phyloP scores from a whole-genome alignment of 2,329 filamentous ascomycete species.

The Talaromyces piceae region DNA sequence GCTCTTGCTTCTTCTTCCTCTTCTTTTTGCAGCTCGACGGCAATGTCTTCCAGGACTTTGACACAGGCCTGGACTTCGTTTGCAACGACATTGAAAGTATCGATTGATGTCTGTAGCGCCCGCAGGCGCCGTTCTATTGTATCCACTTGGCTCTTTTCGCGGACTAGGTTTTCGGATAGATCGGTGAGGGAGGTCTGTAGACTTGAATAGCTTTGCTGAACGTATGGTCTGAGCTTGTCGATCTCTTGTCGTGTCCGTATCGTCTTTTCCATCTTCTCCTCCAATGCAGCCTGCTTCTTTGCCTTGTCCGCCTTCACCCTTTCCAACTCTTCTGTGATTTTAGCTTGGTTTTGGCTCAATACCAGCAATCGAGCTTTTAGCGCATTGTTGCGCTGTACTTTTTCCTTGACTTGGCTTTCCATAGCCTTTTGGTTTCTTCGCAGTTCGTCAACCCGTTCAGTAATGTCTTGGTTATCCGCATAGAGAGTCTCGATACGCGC shows the following conservation, averaged over 20 bases:
- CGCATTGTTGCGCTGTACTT: constrained; percentile 77
- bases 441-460: constrained; percentile 72
- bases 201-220: constrained; percentile 75
- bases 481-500: constrained; percentile 79
- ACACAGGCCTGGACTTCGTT: constrained; percentile 82
- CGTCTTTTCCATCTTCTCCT: constrained; percentile 44
- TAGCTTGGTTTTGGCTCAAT: constrained; percentile 72
- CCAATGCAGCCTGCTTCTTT: constrained; percentile 57
- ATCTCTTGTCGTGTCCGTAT: constrained; percentile 74
- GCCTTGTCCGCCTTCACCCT: constrained; percentile 73
- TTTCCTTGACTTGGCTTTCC: constrained; percentile 74
- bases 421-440: constrained; percentile 70
- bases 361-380: constrained; percentile 76
- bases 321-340: constrained; percentile 73
- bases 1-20: constrained; percentile 82
- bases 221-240: constrained; percentile 83
- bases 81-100: constrained; percentile 78
- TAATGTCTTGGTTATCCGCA: constrained; percentile 78
- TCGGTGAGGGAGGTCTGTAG: constrained; percentile 77
- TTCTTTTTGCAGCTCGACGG: constrained; percentile 76
- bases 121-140: constrained; percentile 77
- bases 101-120: constrained; percentile 82
- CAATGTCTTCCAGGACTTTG: constrained; percentile 81
- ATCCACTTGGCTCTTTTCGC: constrained; percentile 80
- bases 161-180: constrained; percentile 66